A percentile compares a stretch with the other conserved stretches of the same genome.
Conservation (phyloP, 352 stramenopile genomes). For the Pythium apleroticum region DNA sequence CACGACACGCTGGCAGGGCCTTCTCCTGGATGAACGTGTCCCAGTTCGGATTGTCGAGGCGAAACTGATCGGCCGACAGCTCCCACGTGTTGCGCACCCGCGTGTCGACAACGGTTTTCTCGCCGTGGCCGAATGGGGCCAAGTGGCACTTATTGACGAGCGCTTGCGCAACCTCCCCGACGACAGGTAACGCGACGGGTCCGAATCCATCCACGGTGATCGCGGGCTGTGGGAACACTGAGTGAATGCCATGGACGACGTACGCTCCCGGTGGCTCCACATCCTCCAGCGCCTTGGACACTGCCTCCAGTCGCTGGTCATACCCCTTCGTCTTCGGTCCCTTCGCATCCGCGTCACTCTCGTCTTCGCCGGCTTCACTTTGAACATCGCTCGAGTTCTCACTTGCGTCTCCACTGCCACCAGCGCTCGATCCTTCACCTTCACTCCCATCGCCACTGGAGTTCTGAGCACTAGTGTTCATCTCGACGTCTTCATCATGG, state of each 20-base stretch:
- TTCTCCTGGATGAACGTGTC: slow-evolving; percentile 17
- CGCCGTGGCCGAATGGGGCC: slow-evolving; percentile 19
- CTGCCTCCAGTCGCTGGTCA: background rate
- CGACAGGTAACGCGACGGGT: slow-evolving; percentile 12
- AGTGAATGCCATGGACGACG: background rate
- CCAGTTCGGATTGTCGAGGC: slow-evolving; percentile 21
- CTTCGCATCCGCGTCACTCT: background rate
- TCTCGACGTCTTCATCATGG: background rate
- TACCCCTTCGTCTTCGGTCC: background rate
- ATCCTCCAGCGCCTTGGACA: background rate
- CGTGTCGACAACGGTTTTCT: slow-evolving; percentile 22
- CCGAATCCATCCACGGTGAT: slow-evolving; percentile 13
- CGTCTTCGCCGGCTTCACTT: background rate
- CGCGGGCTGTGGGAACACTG: slow-evolving; percentile 5
- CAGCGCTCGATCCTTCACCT: background rate
- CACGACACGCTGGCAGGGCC: slow-evolving; percentile 6
- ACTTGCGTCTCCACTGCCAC: background rate
- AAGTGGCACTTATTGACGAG: slow-evolving; percentile 18
- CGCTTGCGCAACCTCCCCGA: background rate
- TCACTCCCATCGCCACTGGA: too few species aligned
- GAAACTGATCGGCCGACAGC: slow-evolving; percentile 16
- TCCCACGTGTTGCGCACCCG: slow-evolving; percentile 28
- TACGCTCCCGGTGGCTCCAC: background rate
- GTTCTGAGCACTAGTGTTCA: background rate
- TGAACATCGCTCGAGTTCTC: background rate